Evolutionary conservation across 768 basidiomycete species (phyloP).

Genomic region (Russula earlei): DNA sequence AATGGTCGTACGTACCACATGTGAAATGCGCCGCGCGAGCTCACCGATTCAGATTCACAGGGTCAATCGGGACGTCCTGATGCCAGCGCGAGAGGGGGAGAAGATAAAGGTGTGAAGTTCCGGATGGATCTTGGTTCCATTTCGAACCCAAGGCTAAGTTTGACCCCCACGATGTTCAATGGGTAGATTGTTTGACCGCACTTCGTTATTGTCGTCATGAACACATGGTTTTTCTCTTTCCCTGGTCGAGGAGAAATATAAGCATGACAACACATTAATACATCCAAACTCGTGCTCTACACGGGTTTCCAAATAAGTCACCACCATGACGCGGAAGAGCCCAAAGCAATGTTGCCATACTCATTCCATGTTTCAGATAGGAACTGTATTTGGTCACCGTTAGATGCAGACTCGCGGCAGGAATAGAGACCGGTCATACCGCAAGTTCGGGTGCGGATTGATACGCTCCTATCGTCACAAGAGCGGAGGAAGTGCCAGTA

Average conservation of each 20-base stretch:
- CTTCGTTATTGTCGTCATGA: not conserved
- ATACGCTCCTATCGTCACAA: no score
- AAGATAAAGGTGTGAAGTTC: not conserved
- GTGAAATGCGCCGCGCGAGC: not conserved
- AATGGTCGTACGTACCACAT: not conserved
- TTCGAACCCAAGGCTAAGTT: not conserved
- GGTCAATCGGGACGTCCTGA: not conserved
- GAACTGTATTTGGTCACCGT: no score
- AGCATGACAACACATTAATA: not conserved
- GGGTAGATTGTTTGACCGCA: not conserved
- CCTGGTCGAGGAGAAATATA: not conserved
- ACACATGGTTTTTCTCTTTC: not conserved
- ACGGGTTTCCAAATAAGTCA: not conserved
- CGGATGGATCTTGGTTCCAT: not conserved
- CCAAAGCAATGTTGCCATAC: not conserved
- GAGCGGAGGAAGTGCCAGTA: no score
- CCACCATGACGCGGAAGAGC: not conserved
- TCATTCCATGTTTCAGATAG: no score
- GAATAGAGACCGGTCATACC: no score
- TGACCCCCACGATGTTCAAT: not conserved
- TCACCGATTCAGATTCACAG: not conserved
- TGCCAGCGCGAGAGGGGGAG: not conserved
- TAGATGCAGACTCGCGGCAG: no score
- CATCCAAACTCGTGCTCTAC: not conserved
- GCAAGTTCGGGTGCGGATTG: no score